phyloP scores from a whole-genome alignment of 495 filamentous ascomycete species.

The Aspergillus kassunensis region DNA sequence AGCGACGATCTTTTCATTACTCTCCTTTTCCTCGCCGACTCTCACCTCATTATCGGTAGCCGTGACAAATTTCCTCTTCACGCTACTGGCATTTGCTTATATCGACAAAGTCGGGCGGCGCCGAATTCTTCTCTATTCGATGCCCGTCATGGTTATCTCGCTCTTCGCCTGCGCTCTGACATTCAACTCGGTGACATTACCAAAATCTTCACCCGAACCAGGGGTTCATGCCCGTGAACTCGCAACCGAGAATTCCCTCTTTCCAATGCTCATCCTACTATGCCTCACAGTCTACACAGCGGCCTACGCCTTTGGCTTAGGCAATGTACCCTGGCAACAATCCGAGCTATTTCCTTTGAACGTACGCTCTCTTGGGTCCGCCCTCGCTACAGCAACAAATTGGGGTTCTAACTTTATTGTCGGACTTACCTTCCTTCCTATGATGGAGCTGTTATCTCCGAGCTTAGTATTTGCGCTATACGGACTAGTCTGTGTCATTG shows the following conservation, averaged over 20 bases:
- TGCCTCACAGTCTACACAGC: slow-evolving; percentile 81
- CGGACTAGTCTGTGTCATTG: slow-evolving; percentile 60
- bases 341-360: slow-evolving; percentile 83
- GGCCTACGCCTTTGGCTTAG: slow-evolving; percentile 81
- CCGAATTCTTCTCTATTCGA: slow-evolving; percentile 75
- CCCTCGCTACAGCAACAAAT: slow-evolving; percentile 80
- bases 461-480: slow-evolving; percentile 78
- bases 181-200: slow-evolving; percentile 55
- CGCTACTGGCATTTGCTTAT: slow-evolving; percentile 66
- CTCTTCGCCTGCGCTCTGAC: slow-evolving; percentile 62
- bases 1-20: slow-evolving; percentile 77
- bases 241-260: slow-evolving; percentile 6
- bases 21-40: slow-evolving; percentile 77
- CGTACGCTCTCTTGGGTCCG: slow-evolving; percentile 77
- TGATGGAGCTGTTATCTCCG: slow-evolving; percentile 75
- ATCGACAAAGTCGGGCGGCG: slow-evolving; percentile 82
- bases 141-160: slow-evolving; percentile 76
- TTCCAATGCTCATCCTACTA: slow-evolving; percentile 55
- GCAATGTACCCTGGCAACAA: slow-evolving; percentile 92
- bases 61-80: slow-evolving; percentile 78
- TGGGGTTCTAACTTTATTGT: slow-evolving; percentile 89
- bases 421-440: slow-evolving; percentile 77
- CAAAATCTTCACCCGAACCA: slow-evolving; percentile 22
- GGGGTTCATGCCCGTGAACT: slow-evolving; percentile 11
- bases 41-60: slow-evolving; percentile 79